phyloP scores from a whole-genome alignment of 2,329 filamentous ascomycete genomes.

The Penicillium sclerotiorum region DNA sequence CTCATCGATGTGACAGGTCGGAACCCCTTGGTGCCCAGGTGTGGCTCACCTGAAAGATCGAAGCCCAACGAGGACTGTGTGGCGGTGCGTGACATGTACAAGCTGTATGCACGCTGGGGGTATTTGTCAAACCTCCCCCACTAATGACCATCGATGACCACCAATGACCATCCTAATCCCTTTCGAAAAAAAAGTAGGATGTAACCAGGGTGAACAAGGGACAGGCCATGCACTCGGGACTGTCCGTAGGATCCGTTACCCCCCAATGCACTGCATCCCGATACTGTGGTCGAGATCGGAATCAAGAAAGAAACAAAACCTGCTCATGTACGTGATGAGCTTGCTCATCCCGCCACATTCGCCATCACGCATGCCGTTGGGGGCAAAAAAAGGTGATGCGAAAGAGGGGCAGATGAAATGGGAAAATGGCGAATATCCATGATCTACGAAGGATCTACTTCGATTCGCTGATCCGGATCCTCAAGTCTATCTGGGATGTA shows the following conservation, averaged over 20 bases:
- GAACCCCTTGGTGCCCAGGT: neutral
- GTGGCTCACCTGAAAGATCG: conserved; percentile 19
- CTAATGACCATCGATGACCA: conserved; percentile 1
- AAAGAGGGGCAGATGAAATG: neutral
- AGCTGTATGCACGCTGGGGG: conserved; percentile 5
- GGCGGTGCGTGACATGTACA: conserved; percentile 23
- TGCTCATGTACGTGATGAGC: conserved; percentile 21
- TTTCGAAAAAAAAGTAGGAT: neutral
- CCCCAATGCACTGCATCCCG: conserved; percentile 13
- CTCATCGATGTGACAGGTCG: conserved; percentile 20
- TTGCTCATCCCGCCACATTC: conserved; percentile 20
- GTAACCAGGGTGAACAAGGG: conserved; percentile 12
- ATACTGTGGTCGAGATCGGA: conserved; percentile 24
- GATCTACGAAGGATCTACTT: conserved; percentile 1
- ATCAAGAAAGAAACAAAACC: conserved; percentile 6
- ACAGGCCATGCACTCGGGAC: conserved; percentile 12
- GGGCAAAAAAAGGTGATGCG: neutral
- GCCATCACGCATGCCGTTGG: conserved; percentile 18
- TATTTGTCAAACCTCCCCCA: conserved; percentile 16
- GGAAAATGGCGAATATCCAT: neutral
- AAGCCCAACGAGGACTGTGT: conserved; percentile 9
- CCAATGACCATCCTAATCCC: neutral
- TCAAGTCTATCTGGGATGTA: conserved; percentile 1
- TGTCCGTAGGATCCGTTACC: conserved; percentile 11
- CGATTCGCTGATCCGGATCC: neutral